These are phyloP conservation scores for Lablab purpureus DNA, from an alignment of 306 rosid species.

Conservation along the genomic window DNA sequence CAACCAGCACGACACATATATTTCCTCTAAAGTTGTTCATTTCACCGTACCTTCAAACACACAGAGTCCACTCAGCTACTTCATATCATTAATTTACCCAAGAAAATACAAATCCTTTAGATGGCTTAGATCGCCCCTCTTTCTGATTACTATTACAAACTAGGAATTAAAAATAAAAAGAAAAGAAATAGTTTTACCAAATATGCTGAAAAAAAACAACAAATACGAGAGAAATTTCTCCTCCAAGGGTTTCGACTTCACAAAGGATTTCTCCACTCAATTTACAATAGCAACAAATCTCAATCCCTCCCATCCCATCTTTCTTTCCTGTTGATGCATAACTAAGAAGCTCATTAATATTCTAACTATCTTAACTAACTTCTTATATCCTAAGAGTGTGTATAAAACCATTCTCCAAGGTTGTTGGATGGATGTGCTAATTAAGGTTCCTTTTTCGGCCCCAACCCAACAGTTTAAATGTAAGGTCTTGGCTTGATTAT, in stretches of 20 bases:
- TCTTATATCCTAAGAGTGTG: too few relatives aligned
- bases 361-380: too few relatives aligned
- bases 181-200: too few relatives aligned
- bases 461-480: background rate
- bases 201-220: too few relatives aligned
- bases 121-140: background rate
- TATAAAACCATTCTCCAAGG: conserved; percentile 15
- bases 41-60: conserved; percentile 9
- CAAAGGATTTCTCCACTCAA: too few relatives aligned
- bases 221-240: too few relatives aligned
- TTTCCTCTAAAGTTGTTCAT: background rate
- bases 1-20: background rate
- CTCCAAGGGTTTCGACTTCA: too few relatives aligned
- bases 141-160: background rate
- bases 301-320: too few relatives aligned
- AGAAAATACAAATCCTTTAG: background rate
- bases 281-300: too few relatives aligned
- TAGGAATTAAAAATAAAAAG: too few relatives aligned
- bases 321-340: too few relatives aligned
- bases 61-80: background rate
- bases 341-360: too few relatives aligned
- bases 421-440: conserved; percentile 11
- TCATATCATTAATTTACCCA: background rate
- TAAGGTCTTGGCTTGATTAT: conserved; percentile 6
- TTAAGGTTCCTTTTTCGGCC: background rate